Percentiles rank a stretch among this genome's conserved stretches.
Conservation (phyloP, 192 early-diverging fungal species). For the Linnemannia zychae region DNA sequence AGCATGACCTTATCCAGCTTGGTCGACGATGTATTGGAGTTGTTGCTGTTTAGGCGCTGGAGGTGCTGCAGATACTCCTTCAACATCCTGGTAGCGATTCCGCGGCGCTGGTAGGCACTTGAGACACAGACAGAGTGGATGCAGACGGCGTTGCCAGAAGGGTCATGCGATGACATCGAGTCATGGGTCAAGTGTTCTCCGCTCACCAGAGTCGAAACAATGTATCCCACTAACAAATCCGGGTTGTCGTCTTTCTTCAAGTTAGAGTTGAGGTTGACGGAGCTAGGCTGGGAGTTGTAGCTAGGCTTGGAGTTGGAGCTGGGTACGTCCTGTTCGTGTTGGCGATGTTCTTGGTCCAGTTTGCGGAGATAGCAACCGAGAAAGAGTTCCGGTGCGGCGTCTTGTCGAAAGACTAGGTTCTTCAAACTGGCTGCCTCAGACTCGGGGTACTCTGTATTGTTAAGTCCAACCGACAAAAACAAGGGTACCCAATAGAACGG, state of each 20-base stretch:
- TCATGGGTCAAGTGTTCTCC: slow-evolving; percentile 66
- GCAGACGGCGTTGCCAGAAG: slow-evolving; percentile 71
- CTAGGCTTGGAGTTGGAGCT: not conserved
- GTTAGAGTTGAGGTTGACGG: not conserved
- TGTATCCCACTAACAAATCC: slow-evolving; percentile 65
- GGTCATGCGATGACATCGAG: slow-evolving; percentile 75
- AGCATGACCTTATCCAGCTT: slow-evolving; percentile 64
- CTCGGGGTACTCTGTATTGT: slow-evolving; percentile 54
- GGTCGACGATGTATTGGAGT: not conserved
- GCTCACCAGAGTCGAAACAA: slow-evolving; percentile 67
- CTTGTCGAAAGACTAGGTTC: slow-evolving; percentile 57
- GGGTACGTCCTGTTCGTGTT: not conserved
- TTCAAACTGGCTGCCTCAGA: slow-evolving; percentile 62
- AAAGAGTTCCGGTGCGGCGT: slow-evolving; percentile 55
- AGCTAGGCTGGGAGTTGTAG: no score
- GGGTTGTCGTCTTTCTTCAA: not conserved
- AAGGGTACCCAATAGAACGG: not conserved
- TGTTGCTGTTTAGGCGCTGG: slow-evolving; percentile 40
- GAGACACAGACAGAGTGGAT: slow-evolving; percentile 78
- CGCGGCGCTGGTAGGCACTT: slow-evolving; percentile 61
- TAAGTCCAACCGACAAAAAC: not conserved
- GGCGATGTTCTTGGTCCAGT: no score
- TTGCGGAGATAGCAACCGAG: slow-evolving; percentile 49
- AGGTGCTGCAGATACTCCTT: slow-evolving; percentile 60
- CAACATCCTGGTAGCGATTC: slow-evolving; percentile 69